Conservation (phyloP, 1,284 basidiomycete genomes). For the Coniferiporia sulphurascens region DNA sequence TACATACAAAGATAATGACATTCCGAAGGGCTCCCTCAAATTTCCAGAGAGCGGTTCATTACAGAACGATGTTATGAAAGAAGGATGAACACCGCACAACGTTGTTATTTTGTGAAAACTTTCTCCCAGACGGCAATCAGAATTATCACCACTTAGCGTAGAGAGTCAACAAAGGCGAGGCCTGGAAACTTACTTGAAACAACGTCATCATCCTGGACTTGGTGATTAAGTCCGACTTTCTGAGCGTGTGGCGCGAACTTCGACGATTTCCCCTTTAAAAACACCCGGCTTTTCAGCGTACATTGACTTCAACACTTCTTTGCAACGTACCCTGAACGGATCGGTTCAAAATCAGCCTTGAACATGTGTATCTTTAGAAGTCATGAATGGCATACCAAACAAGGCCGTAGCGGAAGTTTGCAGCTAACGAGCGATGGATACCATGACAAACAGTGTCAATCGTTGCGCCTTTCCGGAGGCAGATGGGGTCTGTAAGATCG, state of each 20-base stretch:
- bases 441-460: constrained; percentile 93
- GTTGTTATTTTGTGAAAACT: constrained; percentile 35
- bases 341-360: not conserved
- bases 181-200: constrained; percentile 68
- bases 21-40: too few species aligned
- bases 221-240: constrained; percentile 86
- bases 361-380: not conserved
- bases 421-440: constrained; percentile 84
- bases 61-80: not conserved
- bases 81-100: not conserved
- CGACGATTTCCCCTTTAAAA: constrained; percentile 73
- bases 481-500: constrained; percentile 90
- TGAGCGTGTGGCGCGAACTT: constrained; percentile 92
- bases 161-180: not conserved
- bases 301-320: not conserved
- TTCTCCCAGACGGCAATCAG: not conserved
- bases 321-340: constrained; percentile 2
- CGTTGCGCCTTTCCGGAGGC: constrained; percentile 86
- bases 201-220: constrained; percentile 92
- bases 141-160: not conserved
- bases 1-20: not conserved
- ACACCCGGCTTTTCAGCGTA: not conserved
- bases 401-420: constrained; percentile 90
- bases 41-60: too few species aligned
- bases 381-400: constrained; percentile 60